These are phyloP conservation scores for Colletotrichum cereale DNA, from an alignment of 2,329 filamentous ascomycete genomes.

Conservation along the genomic window DNA sequence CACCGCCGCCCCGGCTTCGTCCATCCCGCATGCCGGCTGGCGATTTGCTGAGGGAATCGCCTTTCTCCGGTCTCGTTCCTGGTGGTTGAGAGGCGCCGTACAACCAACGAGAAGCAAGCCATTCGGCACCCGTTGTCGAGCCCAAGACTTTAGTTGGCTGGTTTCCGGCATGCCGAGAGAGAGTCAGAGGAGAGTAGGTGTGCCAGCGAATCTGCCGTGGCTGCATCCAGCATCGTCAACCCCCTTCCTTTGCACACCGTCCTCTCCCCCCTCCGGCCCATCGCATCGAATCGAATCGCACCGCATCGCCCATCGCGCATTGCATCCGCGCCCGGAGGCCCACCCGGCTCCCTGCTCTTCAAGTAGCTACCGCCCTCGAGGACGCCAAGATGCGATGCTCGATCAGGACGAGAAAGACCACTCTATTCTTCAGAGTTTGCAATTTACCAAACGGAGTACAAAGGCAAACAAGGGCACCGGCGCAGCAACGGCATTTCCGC, in stretches of 20 bases:
- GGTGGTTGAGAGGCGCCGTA: not conserved
- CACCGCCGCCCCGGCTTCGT: slow-evolving; percentile 11
- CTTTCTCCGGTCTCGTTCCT: not conserved
- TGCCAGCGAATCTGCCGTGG: slow-evolving; percentile 24
- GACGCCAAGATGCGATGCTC: not conserved
- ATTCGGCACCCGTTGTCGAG: not conserved
- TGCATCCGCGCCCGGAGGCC: slow-evolving; percentile 20
- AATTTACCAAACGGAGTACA: slow-evolving; percentile 14
- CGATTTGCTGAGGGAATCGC: slow-evolving; percentile 17
- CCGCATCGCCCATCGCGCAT: slow-evolving; percentile 13
- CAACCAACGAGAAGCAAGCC: slow-evolving; percentile 11
- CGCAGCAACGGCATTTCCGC: slow-evolving; percentile 14
- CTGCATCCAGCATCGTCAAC: slow-evolving; percentile 26
- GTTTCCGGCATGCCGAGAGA: slow-evolving; percentile 3
- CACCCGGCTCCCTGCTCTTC: slow-evolving; percentile 25
- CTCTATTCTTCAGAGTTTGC: not conserved
- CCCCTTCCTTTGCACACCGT: not conserved
- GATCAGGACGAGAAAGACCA: not conserved
- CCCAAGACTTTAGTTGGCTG: not conserved
- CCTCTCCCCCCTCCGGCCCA: slow-evolving; percentile 8
- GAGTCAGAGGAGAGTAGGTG: not conserved
- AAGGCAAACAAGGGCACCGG: slow-evolving; percentile 20
- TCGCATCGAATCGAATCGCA: slow-evolving; percentile 18
- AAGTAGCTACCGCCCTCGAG: no score
- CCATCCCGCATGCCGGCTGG: slow-evolving; percentile 18